A percentile compares a stretch with the other conserved stretches of the same genome.
Evolutionary conservation across 805 yeast genomes (phyloP).

Genomic region (Barnettozyma californica): DNA sequence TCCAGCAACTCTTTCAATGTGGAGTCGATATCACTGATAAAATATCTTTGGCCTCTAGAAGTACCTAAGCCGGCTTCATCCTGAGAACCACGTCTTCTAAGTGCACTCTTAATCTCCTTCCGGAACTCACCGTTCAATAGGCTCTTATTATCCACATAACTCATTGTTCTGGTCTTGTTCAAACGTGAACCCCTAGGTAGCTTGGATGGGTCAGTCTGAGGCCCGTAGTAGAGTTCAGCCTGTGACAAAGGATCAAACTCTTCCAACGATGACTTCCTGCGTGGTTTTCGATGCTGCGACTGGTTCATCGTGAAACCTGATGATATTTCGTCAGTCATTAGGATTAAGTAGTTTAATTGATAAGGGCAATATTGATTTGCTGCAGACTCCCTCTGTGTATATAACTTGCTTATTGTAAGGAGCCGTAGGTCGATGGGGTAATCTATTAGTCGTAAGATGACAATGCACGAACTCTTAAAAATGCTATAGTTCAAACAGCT

Average conservation of each 20-base stretch:
- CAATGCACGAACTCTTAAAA: neutral
- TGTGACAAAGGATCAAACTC: constrained; percentile 51
- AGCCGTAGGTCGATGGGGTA: neutral
- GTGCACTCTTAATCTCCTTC: constrained; percentile 20
- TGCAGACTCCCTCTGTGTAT: neutral
- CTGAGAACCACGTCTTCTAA: constrained; percentile 48
- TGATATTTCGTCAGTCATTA: constrained; percentile 8
- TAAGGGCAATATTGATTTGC: neutral
- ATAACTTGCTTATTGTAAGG: neutral
- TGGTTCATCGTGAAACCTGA: constrained; percentile 8
- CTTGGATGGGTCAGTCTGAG: constrained; percentile 49
- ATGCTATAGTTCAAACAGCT: neutral
- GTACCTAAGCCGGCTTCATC: constrained; percentile 40
- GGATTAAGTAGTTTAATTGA: neutral
- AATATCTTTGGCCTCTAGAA: constrained; percentile 40
- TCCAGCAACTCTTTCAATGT: constrained; percentile 65
- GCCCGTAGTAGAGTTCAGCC: constrained; percentile 70
- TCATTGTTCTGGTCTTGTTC: constrained; percentile 54
- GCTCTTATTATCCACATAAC: constrained; percentile 33
- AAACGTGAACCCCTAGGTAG: constrained; percentile 34
- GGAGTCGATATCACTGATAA: constrained; percentile 68
- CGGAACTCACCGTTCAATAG: constrained; percentile 16
- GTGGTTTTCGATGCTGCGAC: constrained; percentile 7
- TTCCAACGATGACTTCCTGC: constrained; percentile 24
- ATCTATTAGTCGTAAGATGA: neutral